Conservation (phyloP, 192 early-diverging fungal genomes). For the Coemansia reversa region DNA sequence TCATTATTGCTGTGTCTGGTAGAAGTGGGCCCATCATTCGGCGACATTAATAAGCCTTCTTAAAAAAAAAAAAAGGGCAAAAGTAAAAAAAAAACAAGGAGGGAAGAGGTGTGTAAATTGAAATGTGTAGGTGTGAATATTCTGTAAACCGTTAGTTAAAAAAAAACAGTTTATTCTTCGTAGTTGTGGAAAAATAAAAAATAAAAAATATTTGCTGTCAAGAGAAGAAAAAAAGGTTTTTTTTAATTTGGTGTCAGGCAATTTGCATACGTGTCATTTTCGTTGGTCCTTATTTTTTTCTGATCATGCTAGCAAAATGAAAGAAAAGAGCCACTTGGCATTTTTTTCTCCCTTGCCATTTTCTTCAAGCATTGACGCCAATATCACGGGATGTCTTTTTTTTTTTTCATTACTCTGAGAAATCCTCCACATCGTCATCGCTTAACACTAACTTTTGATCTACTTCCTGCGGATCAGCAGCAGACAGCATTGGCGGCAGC, state of each 20-base stretch:
- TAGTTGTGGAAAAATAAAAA: neutral
- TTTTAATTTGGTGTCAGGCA: neutral
- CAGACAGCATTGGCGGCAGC: neutral
- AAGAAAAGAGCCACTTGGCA: too few species aligned
- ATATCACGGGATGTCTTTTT: neutral
- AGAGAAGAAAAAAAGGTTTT: neutral
- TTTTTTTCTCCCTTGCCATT: neutral
- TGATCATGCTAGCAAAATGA: too few species aligned
- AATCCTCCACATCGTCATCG: conserved; percentile 51
- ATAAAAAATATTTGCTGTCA: neutral
- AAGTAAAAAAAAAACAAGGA: neutral
- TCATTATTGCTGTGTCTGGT: neutral
- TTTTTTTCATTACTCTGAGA: too few species aligned
- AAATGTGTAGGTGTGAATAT: too few species aligned
- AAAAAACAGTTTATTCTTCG: too few species aligned
- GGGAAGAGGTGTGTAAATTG: too few species aligned
- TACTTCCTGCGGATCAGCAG: neutral
- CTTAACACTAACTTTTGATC: conserved; percentile 34
- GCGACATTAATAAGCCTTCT: neutral
- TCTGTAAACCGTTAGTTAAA: too few species aligned
- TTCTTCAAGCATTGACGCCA: neutral
- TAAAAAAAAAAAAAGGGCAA: neutral
- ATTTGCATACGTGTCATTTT: conserved; percentile 1
- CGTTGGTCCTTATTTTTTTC: too few species aligned
- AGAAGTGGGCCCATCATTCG: neutral